Evolutionary conservation across 352 stramenopile genomes (phyloP).

Genomic region (Blastocystis sp.): DNA sequence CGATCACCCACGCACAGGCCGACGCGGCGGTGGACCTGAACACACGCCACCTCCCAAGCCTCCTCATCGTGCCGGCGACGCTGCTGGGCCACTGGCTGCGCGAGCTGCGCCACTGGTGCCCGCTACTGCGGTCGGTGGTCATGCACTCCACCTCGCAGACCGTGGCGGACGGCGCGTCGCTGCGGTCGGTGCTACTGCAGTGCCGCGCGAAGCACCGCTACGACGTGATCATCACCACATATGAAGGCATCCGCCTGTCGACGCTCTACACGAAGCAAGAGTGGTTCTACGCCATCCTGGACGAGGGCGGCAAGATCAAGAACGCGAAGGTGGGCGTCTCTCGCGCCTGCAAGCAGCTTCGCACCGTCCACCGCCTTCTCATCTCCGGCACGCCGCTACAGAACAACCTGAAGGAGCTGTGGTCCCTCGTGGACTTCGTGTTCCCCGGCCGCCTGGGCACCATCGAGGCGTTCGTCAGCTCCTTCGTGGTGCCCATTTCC

Average conservation of each 20-base stretch:
- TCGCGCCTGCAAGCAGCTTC: slow-evolving; percentile 85
- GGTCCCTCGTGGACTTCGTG: slow-evolving; percentile 97
- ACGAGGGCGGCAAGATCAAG: slow-evolving; percentile 96
- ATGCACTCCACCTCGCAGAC: slow-evolving; percentile 79
- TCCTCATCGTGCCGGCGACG: slow-evolving; percentile 90
- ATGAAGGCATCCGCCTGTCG: slow-evolving; percentile 85
- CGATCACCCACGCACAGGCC: background rate
- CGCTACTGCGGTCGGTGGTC: slow-evolving; percentile 81
- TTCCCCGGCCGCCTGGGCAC: slow-evolving; percentile 93
- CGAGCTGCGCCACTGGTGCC: slow-evolving; percentile 88
- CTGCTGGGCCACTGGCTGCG: slow-evolving; percentile 91
- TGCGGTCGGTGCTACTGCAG: slow-evolving; percentile 5
- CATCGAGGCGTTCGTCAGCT: slow-evolving; percentile 91
- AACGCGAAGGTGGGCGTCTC: slow-evolving; percentile 95
- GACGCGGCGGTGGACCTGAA: slow-evolving; percentile 18
- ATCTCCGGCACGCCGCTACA: slow-evolving; percentile 78
- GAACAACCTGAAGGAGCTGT: slow-evolving; percentile 92
- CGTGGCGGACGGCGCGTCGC: background rate
- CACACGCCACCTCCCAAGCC: slow-evolving; percentile 69
- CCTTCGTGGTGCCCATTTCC: slow-evolving; percentile 94
- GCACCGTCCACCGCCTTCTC: slow-evolving; percentile 75
- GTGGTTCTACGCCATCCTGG: slow-evolving; percentile 95
- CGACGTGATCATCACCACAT: slow-evolving; percentile 90
- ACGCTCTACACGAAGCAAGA: background rate
- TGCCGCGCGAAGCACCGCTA: slow-evolving; percentile 40